Base-by-base conservation (phyloP, 2,329 filamentous ascomycete species). In the Ceratocystiopsis sp. region DNA sequence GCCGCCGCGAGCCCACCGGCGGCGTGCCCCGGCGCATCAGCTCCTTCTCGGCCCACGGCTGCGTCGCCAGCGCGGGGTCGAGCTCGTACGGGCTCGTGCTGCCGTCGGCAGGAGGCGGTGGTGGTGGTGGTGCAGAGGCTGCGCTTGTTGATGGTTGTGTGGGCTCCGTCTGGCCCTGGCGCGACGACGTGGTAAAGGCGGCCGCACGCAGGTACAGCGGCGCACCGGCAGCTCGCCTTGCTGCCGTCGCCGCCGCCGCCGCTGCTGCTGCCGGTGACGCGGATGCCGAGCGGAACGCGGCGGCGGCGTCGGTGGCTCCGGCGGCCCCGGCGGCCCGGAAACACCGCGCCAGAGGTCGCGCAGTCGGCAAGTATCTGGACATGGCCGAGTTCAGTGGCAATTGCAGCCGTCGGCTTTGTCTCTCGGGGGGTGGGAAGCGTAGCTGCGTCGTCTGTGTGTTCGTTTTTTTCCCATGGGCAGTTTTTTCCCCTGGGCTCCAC, bases 1-100 rank as follows among this genome's bases (percentile, higher is more conserved):
- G 80, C 67, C 87, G 76, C 53, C 87, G 78, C 38, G 86, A 93
- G 41, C 87, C 87, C 53, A 94, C 67, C 42, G 84, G 85, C 48
- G 74, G 69, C 38, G 76, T 69, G 43, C 83, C 80, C 50, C 71
- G 64, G 56, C 73, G 74, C 55, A 86, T 65, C 43, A 94, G 67
- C 48, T 69, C 71, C 49, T 72, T 69, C 61, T 91, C 82, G 45
- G 77, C 68, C 57, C 68, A 69, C 39, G 65, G 67, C 40, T 68
- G 75, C 37, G 74, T 69, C 21, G 83, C 80, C n/a, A 74, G 76
- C 48, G 73, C 66, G n/a, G 79, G 81, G 57, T 85, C 74, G 51
- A 75, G 61, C 51, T 69, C 62, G 49, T 62, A 58, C 32, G 62
- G 50, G 32, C 53, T n/a, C n/a, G n/a, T 34, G 35, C 21, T 10